Evolutionary conservation across 2,329 filamentous ascomycete genomes (phyloP), one percentile per base, ranked within the genome.

Genomic region (Colletotrichum lindemuthianum): DNA sequence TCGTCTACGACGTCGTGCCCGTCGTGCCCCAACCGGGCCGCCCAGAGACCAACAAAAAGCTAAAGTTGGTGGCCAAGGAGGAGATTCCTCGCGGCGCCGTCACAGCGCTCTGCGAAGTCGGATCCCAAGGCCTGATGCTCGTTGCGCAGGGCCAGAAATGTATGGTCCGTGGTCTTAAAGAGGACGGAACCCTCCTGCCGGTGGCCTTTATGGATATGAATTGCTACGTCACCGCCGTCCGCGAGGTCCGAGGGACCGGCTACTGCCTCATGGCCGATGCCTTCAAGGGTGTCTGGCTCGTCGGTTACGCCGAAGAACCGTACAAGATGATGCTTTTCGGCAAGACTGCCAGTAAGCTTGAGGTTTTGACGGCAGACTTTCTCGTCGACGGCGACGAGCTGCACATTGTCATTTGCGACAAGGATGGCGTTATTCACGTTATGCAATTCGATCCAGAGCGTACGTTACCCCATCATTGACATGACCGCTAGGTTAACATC

Each of bases 191-290:
- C 1, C 85, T 98, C 56, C 83, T 98, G 1, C 96, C 96, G 0
- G 95, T 99, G 4, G 96, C 96, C 0, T 99, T 99, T 74, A 91
- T 99, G 84, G 96, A 99, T 73, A 96, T 97, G 89, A 96, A 92
- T 78, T 96, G 92, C 77, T 96, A 97, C 72, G 92, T 97, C 11
- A 92, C 89, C 2, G 88, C 90, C n/a, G 86, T 93, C 58, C 96
- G 94, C 73, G 92, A 93, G 71, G 84, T 99, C 15, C 88, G 89
- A 4, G 88, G 90, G 2, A 96, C 93, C 0, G 94, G 95, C 0
- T 84, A 99, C 74, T 93, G 92, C 72, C 83, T 97, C 10, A 89
- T 97, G 79, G 92, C 92, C 0, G 96, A 99, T 78, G 92, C 91
- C 0, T 89, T 96, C 74, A 97, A 97, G 79, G 96, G 96, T 0